phyloP scores from a whole-genome alignment of 2,329 filamentous ascomycete species.

The Trichoderma atroviride region DNA sequence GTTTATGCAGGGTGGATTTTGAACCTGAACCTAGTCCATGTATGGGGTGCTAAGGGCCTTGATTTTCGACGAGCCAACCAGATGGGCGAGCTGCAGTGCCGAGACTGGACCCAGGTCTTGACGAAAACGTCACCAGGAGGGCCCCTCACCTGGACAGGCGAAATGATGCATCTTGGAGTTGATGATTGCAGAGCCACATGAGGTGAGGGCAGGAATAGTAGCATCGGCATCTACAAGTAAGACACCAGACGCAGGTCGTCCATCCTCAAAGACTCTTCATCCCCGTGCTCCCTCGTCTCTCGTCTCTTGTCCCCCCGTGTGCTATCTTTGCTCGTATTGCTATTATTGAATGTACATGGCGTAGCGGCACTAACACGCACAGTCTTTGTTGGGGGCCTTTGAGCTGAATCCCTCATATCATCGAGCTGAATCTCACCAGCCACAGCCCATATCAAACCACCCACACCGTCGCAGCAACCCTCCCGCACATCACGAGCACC shows the following conservation, averaged over 20 bases:
- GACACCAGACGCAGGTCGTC: background rate
- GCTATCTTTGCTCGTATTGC: background rate
- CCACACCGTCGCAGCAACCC: background rate
- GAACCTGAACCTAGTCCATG: background rate
- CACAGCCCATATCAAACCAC: background rate
- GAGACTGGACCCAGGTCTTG: background rate
- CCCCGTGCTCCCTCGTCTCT: background rate
- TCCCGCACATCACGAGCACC: conserved; percentile 19
- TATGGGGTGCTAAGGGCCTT: background rate
- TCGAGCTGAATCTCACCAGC: conserved; percentile 15
- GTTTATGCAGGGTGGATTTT: conserved; percentile 1
- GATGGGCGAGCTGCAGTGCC: background rate
- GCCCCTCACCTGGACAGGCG: conserved; percentile 22
- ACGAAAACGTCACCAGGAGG: conserved; percentile 18
- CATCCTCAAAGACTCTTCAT: background rate
- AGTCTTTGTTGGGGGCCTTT: background rate
- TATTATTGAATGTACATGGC: background rate
- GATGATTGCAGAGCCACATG: conserved; percentile 10
- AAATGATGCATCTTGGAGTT: conserved; percentile 11
- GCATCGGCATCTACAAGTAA: background rate
- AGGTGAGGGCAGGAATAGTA: background rate
- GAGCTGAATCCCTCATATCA: background rate
- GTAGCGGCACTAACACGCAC: background rate
- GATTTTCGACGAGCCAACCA: background rate
- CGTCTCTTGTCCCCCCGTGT: background rate